Conservation (phyloP, 169 alveolate species). For the Theileria equi region DNA sequence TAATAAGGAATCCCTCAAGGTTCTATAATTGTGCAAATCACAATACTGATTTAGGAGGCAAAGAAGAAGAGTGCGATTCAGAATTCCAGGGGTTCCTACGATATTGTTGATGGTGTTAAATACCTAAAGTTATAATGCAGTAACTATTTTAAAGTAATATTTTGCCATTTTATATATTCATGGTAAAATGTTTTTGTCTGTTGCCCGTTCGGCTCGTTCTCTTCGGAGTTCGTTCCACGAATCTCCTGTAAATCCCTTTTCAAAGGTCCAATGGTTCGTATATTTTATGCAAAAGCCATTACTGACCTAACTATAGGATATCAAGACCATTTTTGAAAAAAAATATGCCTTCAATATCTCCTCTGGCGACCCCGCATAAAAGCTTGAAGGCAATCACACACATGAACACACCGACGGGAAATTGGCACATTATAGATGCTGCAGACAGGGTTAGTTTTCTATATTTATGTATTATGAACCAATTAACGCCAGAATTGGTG, state of each 20-base stretch:
- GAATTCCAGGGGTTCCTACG: constrained; percentile 46
- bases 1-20: constrained; percentile 63
- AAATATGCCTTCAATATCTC: constrained; percentile 81
- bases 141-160: constrained; percentile 1
- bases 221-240: constrained; percentile 76
- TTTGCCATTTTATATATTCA: background rate
- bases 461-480: background rate
- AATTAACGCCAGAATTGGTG: no score
- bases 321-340: constrained; percentile 78
- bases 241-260: constrained; percentile 77
- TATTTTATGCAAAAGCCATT: background rate
- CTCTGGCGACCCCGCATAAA: constrained; percentile 77
- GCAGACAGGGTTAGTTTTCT: constrained; percentile 57
- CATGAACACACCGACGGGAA: constrained; percentile 77
- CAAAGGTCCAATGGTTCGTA: constrained; percentile 81
- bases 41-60: constrained; percentile 7
- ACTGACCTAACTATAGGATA: constrained; percentile 56
- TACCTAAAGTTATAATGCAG: constrained; percentile 30
- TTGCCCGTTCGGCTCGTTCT: constrained; percentile 41
- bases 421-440: constrained; percentile 84
- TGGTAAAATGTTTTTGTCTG: constrained; percentile 20
- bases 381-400: constrained; percentile 76
- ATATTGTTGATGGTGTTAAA: constrained; percentile 48
- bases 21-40: background rate
- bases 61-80: constrained; percentile 33